Conservation (phyloP, 306 rosid species). For the Erythrophleum fordii region DNA sequence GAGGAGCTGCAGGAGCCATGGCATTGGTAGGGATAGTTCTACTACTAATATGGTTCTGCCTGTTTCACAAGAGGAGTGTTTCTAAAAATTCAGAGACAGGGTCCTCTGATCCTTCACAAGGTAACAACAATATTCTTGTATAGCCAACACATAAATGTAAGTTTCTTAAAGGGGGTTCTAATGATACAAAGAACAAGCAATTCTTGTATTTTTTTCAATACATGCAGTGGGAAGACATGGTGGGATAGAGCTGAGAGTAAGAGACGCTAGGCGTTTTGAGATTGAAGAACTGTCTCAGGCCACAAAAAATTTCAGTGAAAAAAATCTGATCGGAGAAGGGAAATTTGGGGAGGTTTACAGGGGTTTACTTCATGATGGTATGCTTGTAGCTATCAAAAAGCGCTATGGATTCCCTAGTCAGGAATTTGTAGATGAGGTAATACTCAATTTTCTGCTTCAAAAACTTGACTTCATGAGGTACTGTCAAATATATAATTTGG, state of each 20-base stretch:
- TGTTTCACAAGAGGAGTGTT: slow-evolving; percentile 55
- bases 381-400: slow-evolving; percentile 90
- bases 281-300: slow-evolving; percentile 71
- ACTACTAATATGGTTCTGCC: slow-evolving; percentile 62
- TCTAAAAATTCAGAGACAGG: slow-evolving; percentile 91
- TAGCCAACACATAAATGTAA: not conserved
- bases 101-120: slow-evolving; percentile 95
- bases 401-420: slow-evolving; percentile 68
- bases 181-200: not conserved
- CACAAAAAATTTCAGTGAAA: slow-evolving; percentile 69
- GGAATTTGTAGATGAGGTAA: slow-evolving; percentile 84
- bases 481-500: not conserved
- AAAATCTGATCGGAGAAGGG: slow-evolving; percentile 71
- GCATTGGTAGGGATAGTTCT: slow-evolving; percentile 79
- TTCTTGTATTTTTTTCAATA: not conserved
- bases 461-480: not conserved
- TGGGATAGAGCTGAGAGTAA: slow-evolving; percentile 59
- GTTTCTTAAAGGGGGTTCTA: not conserved
- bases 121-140: slow-evolving; percentile 41
- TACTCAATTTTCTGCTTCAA: slow-evolving; percentile 26
- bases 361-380: slow-evolving; percentile 93
- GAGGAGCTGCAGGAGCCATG: slow-evolving; percentile 99
- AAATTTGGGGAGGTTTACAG: slow-evolving; percentile 83
- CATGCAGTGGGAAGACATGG: slow-evolving; percentile 68
- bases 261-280: slow-evolving; percentile 67